Conservation (phyloP, 257 asterid genomes). For the Solanum sitiens region DNA sequence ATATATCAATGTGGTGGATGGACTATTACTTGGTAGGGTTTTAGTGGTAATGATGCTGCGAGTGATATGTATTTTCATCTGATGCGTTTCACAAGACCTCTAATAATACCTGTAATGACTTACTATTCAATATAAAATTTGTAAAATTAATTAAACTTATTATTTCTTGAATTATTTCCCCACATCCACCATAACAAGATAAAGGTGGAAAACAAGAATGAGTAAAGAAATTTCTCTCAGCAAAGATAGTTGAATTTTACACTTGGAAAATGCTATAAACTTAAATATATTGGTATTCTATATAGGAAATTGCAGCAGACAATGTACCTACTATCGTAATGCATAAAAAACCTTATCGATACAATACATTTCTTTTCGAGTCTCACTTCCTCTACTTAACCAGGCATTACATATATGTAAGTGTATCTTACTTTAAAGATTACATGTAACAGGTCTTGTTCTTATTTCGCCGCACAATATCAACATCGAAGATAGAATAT, state of each 20-base stretch:
- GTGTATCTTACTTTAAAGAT: no score
- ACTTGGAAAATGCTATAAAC: not conserved
- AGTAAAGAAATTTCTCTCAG: not conserved
- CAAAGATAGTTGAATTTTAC: not conserved
- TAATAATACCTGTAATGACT: not conserved
- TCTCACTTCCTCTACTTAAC: no score
- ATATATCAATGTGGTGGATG: slow-evolving; percentile 79
- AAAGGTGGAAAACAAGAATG: not conserved
- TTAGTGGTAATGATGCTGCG: slow-evolving; percentile 54
- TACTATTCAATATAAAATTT: not conserved
- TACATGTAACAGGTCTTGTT: no score
- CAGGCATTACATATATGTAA: no score
- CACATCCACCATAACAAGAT: not conserved
- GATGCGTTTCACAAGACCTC: not conserved
- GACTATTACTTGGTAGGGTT: slow-evolving; percentile 80
- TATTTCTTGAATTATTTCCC: not conserved
- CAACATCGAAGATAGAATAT: no score
- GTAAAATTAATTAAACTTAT: not conserved
- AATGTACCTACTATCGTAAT: not conserved
- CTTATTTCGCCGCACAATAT: no score
- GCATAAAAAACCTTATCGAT: not conserved
- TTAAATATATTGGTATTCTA: not conserved
- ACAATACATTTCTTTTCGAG: no score
- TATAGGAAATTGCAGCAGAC: not conserved
- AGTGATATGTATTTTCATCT: slow-evolving; percentile 24